phyloP scores from a whole-genome alignment of 768 basidiomycete genomes.

The Auriscalpium microsporum region DNA sequence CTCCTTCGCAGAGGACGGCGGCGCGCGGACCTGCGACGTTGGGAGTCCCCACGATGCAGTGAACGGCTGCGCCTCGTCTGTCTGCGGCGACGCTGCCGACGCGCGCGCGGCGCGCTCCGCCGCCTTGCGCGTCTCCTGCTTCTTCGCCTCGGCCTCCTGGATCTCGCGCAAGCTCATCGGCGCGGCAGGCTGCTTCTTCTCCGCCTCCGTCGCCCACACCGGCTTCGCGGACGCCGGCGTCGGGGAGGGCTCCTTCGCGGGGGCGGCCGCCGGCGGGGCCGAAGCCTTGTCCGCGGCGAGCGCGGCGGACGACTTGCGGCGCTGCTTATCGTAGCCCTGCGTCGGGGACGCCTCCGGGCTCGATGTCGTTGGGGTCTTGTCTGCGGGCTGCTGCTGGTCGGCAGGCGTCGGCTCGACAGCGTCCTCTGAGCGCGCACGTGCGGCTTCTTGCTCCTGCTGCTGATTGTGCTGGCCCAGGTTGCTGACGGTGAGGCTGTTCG shows the following conservation, averaged over 20 bases:
- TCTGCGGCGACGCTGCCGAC: slow-evolving; percentile 28
- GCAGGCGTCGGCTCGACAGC: slow-evolving; percentile 13
- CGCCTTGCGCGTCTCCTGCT: slow-evolving; percentile 66
- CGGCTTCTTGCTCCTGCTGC: slow-evolving; percentile 34
- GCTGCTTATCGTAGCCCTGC: slow-evolving; percentile 12
- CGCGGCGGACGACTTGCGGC: slow-evolving; percentile 6
- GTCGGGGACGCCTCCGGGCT: slow-evolving; percentile 19
- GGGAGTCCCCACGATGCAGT: slow-evolving; percentile 80
- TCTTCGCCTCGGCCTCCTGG: slow-evolving; percentile 86
- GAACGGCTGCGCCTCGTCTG: slow-evolving; percentile 54
- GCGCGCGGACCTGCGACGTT: slow-evolving; percentile 64
- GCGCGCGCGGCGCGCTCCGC: slow-evolving; percentile 53
- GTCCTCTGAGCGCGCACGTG: slow-evolving; percentile 3
- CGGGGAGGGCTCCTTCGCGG: slow-evolving; percentile 15
- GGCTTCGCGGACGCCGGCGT: slow-evolving; percentile 31
- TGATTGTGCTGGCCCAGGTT: slow-evolving; percentile 55
- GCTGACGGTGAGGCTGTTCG: slow-evolving; percentile 46
- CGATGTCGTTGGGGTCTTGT: slow-evolving; percentile 3
- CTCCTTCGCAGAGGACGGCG: slow-evolving; percentile 25
- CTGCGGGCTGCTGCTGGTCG: slow-evolving; percentile 17
- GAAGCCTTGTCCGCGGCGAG: slow-evolving; percentile 13
- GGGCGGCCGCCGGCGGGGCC: slow-evolving; percentile 5
- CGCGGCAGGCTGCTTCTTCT: slow-evolving; percentile 42
- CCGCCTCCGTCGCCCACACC: slow-evolving; percentile 65
- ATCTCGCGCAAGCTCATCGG: slow-evolving; percentile 83